phyloP scores from a whole-genome alignment of 768 basidiomycete genomes.

The Paxillus ammoniavirescens region DNA sequence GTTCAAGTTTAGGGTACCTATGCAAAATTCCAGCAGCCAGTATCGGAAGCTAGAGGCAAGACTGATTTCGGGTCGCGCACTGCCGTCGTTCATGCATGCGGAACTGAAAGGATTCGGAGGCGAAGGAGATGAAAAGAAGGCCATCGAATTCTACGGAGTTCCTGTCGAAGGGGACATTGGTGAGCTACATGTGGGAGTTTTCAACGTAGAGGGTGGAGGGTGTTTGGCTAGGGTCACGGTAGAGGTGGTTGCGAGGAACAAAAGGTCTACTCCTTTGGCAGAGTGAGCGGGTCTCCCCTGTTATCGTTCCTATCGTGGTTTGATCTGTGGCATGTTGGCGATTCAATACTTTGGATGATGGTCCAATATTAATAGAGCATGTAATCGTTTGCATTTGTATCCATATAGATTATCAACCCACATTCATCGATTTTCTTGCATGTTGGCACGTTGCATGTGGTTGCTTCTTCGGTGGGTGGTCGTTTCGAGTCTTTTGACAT shows the following conservation, averaged over 20 bases:
- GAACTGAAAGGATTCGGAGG: slow-evolving; percentile 40
- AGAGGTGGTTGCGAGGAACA: slow-evolving; percentile 48
- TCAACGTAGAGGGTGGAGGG: slow-evolving; percentile 44
- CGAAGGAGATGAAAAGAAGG: slow-evolving; percentile 42
- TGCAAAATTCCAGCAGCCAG: slow-evolving; percentile 29
- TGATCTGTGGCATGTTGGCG: neutral
- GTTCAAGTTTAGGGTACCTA: slow-evolving; percentile 56
- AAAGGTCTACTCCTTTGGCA: slow-evolving; percentile 22
- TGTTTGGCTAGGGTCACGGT: slow-evolving; percentile 56
- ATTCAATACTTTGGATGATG: neutral
- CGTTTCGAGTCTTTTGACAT: no score
- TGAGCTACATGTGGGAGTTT: slow-evolving; percentile 54
- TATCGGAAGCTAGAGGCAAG: slow-evolving; percentile 45
- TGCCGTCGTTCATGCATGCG: slow-evolving; percentile 57
- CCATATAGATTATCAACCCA: slow-evolving; percentile 15
- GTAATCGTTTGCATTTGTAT: slow-evolving; percentile 21
- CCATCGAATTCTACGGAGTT: slow-evolving; percentile 56
- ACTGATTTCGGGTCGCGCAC: slow-evolving; percentile 47
- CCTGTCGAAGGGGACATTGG: slow-evolving; percentile 52
- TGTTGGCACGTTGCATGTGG: neutral
- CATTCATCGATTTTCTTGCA: slow-evolving; percentile 4
- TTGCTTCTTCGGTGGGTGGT: neutral
- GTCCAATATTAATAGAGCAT: slow-evolving; percentile 7
- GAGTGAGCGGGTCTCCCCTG: slow-evolving; percentile 27
- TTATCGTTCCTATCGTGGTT: slow-evolving; percentile 12